Percentiles rank a stretch among this genome's conserved stretches.
These are phyloP conservation scores for Fraxinus pennsylvanica DNA, from an alignment of 257 asterid genomes.

Conservation along the genomic window DNA sequence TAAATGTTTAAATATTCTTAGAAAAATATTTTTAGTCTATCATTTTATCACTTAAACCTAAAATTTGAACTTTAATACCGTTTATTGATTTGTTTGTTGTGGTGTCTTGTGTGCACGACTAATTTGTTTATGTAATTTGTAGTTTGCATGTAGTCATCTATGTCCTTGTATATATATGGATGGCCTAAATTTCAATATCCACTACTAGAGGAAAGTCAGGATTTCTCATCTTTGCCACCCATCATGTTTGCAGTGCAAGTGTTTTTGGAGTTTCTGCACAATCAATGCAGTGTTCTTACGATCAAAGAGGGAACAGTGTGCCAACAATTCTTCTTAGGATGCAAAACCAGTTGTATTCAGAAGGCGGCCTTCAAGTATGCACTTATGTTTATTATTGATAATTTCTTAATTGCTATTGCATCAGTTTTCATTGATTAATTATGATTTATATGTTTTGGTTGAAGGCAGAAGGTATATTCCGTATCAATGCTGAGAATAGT, in stretches of 20 bases:
- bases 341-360: constrained; percentile 68
- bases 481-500: constrained; percentile 74
- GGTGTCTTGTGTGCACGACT: neutral
- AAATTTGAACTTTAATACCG: neutral
- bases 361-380: constrained; percentile 74
- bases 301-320: constrained; percentile 74
- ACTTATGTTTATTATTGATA: neutral
- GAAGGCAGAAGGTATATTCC: constrained; percentile 89
- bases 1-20: neutral
- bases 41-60: neutral
- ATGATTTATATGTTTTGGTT: constrained; percentile 8
- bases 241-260: constrained; percentile 48
- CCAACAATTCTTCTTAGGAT: constrained; percentile 76
- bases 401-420: neutral
- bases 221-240: neutral
- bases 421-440: constrained; percentile 1
- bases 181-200: neutral
- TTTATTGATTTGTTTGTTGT: neutral
- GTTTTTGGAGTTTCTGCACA: constrained; percentile 87
- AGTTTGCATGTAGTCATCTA: neutral
- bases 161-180: neutral
- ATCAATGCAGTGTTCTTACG: constrained; percentile 84
- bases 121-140: neutral
- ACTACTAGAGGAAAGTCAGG: neutral
- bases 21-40: neutral